Base-by-base conservation (phyloP, 345 rosid genomes). In the Microcos paniculata region DNA sequence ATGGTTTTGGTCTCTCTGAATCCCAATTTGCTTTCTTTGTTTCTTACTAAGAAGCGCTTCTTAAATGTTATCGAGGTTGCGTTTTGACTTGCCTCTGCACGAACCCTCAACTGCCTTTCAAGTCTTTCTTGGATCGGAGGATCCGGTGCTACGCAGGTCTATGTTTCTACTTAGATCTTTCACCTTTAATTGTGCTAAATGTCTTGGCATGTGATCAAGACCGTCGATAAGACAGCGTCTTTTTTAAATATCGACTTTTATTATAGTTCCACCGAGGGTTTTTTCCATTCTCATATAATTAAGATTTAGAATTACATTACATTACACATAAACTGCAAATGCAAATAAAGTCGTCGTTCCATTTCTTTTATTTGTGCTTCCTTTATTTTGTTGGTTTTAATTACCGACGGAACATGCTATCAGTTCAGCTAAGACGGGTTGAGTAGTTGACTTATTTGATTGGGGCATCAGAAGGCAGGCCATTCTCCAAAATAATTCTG, bases 71-170 rank as follows among this genome's bases (percentile, higher is more conserved):
- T 30, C 73, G 85, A 81, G 70, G 78, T 80, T 74, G 69, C 72
- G 83, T 82, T 77, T 76, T 80, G 87, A 81, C 85, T 79, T 40
- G 78, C 73, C 61, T 45, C 62, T 6, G 26, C 21, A 1, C 69
- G 40, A 57, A 5, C 14, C 71, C 76, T 77, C 83, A 64, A 77
- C 79, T 58, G 79, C 83, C 82, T 62, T 80, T 77, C 82, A 49
- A 82, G 72, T 8, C 15, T 0, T 73, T 56, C 80, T 45, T 71
- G 26, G 67, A 77, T 74, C 79, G 51, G 84, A 35, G 49, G 8
- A 74, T 81, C 80, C 11, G 16, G 59, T 64, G 78, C 62, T 40
- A 45, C 70, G 76, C 76, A 48, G 40, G 65, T 58, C 38, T 45
- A 76, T 5, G 40, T 19, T 19, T 55, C 30, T 35, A 24, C 62